phyloP scores from a whole-genome alignment of 2,329 filamentous ascomycete genomes.

The Aspergillus felis region DNA sequence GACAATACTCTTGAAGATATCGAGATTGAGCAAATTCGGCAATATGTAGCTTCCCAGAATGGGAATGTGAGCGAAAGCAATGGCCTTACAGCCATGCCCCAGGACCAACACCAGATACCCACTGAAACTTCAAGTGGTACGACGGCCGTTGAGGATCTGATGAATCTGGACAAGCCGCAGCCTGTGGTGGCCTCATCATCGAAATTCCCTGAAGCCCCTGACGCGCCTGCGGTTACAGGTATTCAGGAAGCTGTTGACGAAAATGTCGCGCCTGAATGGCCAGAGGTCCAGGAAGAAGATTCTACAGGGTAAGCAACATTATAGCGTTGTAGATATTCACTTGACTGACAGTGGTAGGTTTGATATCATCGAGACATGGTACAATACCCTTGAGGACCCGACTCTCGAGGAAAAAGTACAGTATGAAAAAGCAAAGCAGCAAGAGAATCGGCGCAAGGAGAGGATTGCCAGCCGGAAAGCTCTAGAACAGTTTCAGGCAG shows the following conservation, averaged over 20 bases:
- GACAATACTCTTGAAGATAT: not conserved
- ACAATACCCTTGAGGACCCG: slow-evolving; percentile 1
- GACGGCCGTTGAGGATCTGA: not conserved
- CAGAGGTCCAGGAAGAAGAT: not conserved
- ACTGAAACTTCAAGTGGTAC: not conserved
- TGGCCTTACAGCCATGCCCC: not conserved
- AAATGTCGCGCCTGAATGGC: not conserved
- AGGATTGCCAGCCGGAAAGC: slow-evolving; percentile 3
- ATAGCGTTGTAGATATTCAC: not conserved
- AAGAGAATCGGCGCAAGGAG: slow-evolving; percentile 3
- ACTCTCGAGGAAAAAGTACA: slow-evolving; percentile 7
- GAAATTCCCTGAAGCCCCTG: not conserved
- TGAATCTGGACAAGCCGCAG: not conserved
- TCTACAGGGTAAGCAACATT: not conserved
- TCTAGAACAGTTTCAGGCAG: not conserved
- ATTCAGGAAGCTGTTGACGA: not conserved
- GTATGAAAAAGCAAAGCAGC: slow-evolving; percentile 7
- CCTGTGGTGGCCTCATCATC: not conserved
- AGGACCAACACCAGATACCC: not conserved
- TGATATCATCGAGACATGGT: slow-evolving; percentile 6
- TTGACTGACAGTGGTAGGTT: slow-evolving; percentile 8
- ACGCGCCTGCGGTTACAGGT: not conserved
- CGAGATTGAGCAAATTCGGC: not conserved
- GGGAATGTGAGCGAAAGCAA: not conserved
- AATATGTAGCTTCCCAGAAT: not conserved